Evolutionary conservation across 352 stramenopile genomes (phyloP), one percentile per base, ranked within the genome.

Genomic region (Globisporangium apiculatum): DNA sequence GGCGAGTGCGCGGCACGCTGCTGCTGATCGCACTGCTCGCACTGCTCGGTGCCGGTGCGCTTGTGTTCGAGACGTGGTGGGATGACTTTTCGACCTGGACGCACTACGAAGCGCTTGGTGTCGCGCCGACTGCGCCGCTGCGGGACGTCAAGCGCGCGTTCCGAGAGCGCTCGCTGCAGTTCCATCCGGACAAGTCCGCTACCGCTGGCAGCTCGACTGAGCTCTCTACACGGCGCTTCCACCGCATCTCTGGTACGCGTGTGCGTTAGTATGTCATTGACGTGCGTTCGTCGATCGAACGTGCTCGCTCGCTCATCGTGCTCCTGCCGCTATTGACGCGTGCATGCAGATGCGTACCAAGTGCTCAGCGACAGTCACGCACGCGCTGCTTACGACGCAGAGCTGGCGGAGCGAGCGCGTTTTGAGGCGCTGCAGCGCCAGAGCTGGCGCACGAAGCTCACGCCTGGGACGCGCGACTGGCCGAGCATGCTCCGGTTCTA

Each of bases 101-200:
- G n/a, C 58, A 78, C 60, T 80, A 80, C 18, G 69, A 80, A 55
- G 60, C 62, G 10, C 58, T 85, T 15, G 69, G 73, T 0, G 56
- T 85, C 2, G 14, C 57, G 2, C 45, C 51, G 2, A 55, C 51
- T 1, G 69, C 72, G 38, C 61, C 64, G 4, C 56, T 61, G 36
- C 54, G 43, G 5, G 71, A 82, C 49, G 74, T 85, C 63, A 85
- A 82, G 70, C 71, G 73, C 47, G 72, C 75, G 1, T 93, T 87
- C 55, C 66, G 77, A 35, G 83, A 84, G 60, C 68, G 88, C 36
- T 86, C 83, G 35, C 63, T 93, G 36, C 79, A 76, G 48, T 87
- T 82, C 48, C 83, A 93, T 52, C 83, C 83, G 36, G 83, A 93
- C 58, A 90, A 89, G 53, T 67, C 78, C 31, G 58, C 49, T n/a